phyloP scores from a whole-genome alignment of 2,329 filamentous ascomycete species.

The Verticillium zaregamsianum region DNA sequence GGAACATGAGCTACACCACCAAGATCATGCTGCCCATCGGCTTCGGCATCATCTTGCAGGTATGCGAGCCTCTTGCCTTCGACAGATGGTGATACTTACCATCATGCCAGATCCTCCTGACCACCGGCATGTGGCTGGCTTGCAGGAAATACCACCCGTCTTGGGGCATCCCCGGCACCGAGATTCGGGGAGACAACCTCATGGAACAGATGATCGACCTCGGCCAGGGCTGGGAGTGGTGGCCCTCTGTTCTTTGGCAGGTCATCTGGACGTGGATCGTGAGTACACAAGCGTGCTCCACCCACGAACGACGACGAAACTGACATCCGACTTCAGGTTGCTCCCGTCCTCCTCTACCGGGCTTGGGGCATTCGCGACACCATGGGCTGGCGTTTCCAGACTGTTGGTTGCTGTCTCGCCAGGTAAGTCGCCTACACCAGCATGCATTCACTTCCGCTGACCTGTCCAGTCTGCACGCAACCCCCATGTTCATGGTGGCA shows the following conservation, averaged over 20 bases:
- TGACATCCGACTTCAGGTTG: constrained; percentile 25
- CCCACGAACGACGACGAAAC: neutral
- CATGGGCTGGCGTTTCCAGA: constrained; percentile 54
- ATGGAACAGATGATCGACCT: constrained; percentile 38
- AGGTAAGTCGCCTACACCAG: constrained; percentile 18
- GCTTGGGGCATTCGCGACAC: constrained; percentile 51
- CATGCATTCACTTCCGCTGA: constrained; percentile 3
- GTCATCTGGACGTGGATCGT: constrained; percentile 49
- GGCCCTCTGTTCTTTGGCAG: constrained; percentile 52
- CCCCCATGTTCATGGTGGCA: constrained; percentile 53
- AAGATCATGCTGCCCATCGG: constrained; percentile 41
- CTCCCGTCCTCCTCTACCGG: constrained; percentile 47
- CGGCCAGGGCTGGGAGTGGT: constrained; percentile 55
- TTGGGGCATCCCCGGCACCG: constrained; percentile 38
- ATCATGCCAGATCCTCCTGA: constrained; percentile 41
- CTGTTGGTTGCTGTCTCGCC: constrained; percentile 32
- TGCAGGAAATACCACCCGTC: constrained; percentile 54
- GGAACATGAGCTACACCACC: constrained; percentile 30
- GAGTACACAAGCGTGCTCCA: constrained; percentile 6
- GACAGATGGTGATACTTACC: constrained; percentile 1
- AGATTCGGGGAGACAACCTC: constrained; percentile 21
- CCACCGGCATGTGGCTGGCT: constrained; percentile 49
- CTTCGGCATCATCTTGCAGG: constrained; percentile 44
- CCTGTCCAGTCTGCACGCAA: constrained; percentile 42
- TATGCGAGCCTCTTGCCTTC: constrained; percentile 18